Evolutionary conservation across 306 rosid species (phyloP).

Genomic region (Trifolium repens): DNA sequence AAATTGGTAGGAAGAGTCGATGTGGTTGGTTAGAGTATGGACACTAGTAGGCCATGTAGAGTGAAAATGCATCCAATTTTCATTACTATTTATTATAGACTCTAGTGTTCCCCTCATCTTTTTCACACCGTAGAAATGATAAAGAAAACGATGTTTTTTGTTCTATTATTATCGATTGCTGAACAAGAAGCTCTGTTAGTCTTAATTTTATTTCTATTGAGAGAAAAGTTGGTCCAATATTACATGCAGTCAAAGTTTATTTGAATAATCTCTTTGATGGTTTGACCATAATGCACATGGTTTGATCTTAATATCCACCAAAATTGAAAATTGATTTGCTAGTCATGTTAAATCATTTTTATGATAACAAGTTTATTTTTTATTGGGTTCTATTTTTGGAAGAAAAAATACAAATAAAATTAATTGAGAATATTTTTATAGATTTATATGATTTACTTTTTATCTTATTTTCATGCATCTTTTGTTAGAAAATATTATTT

Average conservation of each 20-base stretch:
- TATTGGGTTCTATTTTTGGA: not conserved
- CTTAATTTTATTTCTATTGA: not conserved
- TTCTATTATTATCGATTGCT: not conserved
- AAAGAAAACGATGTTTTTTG: constrained; percentile 19
- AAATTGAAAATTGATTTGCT: not conserved
- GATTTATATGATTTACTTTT: too few relatives aligned
- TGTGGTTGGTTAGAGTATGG: not conserved
- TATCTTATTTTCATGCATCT: too few relatives aligned
- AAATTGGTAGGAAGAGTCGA: not conserved
- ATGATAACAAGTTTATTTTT: not conserved
- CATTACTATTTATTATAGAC: not conserved
- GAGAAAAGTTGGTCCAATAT: constrained; percentile 20
- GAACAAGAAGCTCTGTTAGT: not conserved
- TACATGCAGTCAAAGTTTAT: constrained; percentile 19
- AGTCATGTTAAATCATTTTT: not conserved
- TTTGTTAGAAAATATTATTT: too few relatives aligned
- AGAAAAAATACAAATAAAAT: not conserved
- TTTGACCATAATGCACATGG: constrained; percentile 4
- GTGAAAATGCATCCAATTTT: constrained; percentile 7
- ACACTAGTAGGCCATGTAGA: constrained; percentile 28
- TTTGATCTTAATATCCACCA: constrained; percentile 6
- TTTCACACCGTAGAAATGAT: constrained; percentile 8
- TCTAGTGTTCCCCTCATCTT: not conserved
- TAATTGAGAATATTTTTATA: not conserved
- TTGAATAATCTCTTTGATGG: not conserved